Base-by-base conservation (phyloP, 495 filamentous ascomycete species). In the Penicillium atrosanguineum region DNA sequence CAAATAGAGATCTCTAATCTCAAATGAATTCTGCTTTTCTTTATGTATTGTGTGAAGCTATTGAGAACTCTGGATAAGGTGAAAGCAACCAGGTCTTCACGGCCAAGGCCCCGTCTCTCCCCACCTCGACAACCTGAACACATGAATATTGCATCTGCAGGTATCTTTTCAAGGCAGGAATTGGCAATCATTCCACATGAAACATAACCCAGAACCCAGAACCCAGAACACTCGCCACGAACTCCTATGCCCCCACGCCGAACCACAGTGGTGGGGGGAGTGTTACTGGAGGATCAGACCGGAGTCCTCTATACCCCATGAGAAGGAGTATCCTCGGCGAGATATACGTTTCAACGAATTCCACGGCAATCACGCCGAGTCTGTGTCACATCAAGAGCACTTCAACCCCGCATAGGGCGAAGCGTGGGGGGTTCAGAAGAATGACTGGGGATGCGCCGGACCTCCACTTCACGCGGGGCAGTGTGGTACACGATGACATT, bases 371-470 rank as follows among this genome's bases (percentile, higher is more conserved):
- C 19, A 46, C 45, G 56, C 57, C 48, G 40, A 43, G n/a, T 39
- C n/a, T 6, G n/a, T 29, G 16, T 20, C 6, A 38, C 12, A 11
- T 26, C 37, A 21, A 34, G 6, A 7, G 5, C 23, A 11, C 7
- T n/a, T 20, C 47, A 55, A 62, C 59, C 59, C 59, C 55, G 59
- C 60, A 59, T 55, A 53, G 18, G 36, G 44, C 19, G 48, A 43
- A 34, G 40, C 46, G 60, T 50, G 52, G 60, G 56, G 55, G 59
- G 28, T 11, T 20, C 47, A 43, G 18, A 43, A 25, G 26, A 51
- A 34, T 34, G 6, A 34, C 11, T 8, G 31, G 31, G 31, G 1
- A 34, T 34, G 11, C 31, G 31, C 28, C 28, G 28, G 31, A 14
- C 46, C 42, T 43, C 48, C 44, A 47, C 45, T 23, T 36, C 43